These are phyloP conservation scores for Neonectria coccinea DNA, from an alignment of 2,329 filamentous ascomycete species.

Conservation along the genomic window DNA sequence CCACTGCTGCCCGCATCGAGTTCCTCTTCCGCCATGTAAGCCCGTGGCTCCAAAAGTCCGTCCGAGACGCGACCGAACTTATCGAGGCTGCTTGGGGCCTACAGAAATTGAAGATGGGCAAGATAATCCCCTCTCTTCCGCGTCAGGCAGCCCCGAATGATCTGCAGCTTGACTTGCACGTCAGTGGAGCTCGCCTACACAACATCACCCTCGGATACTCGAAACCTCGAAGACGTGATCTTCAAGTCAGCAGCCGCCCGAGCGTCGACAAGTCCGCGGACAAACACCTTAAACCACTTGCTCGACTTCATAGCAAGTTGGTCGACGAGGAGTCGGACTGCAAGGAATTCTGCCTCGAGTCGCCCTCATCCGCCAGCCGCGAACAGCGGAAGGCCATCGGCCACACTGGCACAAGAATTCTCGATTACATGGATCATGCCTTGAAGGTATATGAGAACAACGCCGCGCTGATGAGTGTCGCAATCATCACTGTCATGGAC, in stretches of 20 bases:
- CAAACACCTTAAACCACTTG: conserved; percentile 33
- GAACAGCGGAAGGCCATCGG: conserved; percentile 11
- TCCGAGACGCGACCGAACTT: conserved; percentile 29
- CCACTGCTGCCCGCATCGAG: conserved; percentile 25
- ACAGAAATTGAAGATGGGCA: conserved; percentile 38
- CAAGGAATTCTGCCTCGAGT: conserved; percentile 21
- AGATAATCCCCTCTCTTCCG: conserved; percentile 38
- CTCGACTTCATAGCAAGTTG: conserved; percentile 28
- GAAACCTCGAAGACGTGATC: conserved; percentile 12
- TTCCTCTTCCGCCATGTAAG: conserved; percentile 34
- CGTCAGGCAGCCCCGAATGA: conserved; percentile 33
- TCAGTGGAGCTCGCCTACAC: conserved; percentile 31
- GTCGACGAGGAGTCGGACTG: conserved; percentile 29
- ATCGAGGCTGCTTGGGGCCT: conserved; percentile 36
- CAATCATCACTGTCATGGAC: conserved; percentile 42
- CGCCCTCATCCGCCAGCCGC: not conserved
- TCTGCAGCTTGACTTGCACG: conserved; percentile 31
- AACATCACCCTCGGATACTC: conserved; percentile 28
- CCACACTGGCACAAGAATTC: conserved; percentile 17
- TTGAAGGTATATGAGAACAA: conserved; percentile 26
- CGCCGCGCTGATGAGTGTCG: conserved; percentile 37
- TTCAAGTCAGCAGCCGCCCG: conserved; percentile 2
- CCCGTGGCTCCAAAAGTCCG: conserved; percentile 19
- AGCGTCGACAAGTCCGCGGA: conserved; percentile 37
- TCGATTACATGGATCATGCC: conserved; percentile 27